Conservation (phyloP, 1,139 yeast species). For the Yamadazyma aaseri region DNA sequence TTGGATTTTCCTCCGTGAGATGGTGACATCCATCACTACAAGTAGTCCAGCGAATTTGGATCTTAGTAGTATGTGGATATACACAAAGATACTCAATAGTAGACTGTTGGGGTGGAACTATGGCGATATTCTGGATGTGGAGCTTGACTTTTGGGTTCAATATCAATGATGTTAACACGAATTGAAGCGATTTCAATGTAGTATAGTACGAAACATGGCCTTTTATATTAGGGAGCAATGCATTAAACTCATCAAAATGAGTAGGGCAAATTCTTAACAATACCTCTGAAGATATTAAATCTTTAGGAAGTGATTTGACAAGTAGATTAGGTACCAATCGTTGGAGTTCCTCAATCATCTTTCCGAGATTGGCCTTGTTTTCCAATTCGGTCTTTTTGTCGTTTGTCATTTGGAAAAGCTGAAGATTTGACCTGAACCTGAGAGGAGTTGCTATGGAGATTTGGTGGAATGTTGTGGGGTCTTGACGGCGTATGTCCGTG, state of each 20-base stretch:
- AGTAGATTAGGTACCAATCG: conserved; percentile 58
- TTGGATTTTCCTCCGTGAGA: conserved; percentile 25
- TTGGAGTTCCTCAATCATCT: conserved; percentile 52
- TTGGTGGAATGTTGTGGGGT: too few relatives aligned
- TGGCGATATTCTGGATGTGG: conserved; percentile 48
- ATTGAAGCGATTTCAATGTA: conserved; percentile 51
- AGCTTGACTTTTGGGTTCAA: conserved; percentile 48
- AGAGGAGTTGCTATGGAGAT: too few relatives aligned
- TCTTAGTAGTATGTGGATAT: conserved; percentile 47
- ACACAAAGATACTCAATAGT: conserved; percentile 32
- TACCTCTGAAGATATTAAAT: conserved; percentile 49
- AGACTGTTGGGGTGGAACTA: conserved; percentile 12
- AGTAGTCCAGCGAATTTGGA: conserved; percentile 62
- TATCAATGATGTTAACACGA: conserved; percentile 53
- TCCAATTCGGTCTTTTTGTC: conserved; percentile 5
- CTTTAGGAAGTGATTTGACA: conserved; percentile 47
- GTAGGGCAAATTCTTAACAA: conserved; percentile 65
- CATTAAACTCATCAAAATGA: conserved; percentile 44
- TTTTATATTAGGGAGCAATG: conserved; percentile 57
- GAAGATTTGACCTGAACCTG: too few relatives aligned
- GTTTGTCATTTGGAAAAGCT: background rate
- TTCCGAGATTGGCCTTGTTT: conserved; percentile 59
- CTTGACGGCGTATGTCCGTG: too few relatives aligned
- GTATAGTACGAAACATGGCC: conserved; percentile 62
- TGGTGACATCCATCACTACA: conserved; percentile 54